Evolutionary conservation across 2,329 filamentous ascomycete genomes (phyloP).

Genomic region (Botrytis porri): DNA sequence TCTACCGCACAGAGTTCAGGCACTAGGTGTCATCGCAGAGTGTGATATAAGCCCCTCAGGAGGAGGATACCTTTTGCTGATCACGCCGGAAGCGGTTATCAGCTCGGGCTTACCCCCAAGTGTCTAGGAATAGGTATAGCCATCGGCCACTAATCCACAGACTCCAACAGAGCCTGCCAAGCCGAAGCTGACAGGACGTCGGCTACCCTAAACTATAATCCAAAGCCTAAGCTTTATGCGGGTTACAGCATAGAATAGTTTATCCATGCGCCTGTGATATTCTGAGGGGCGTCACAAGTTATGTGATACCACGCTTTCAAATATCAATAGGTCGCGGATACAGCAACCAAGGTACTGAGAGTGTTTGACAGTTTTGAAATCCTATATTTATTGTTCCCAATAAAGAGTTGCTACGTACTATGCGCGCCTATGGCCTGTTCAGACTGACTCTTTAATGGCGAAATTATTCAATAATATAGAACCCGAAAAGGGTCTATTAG

Average conservation of each 20-base stretch:
- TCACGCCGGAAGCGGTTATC: slow-evolving; percentile 4
- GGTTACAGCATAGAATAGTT: neutral
- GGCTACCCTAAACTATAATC: neutral
- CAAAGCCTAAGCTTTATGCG: neutral
- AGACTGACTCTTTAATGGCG: neutral
- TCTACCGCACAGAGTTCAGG: slow-evolving; percentile 3
- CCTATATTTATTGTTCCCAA: neutral
- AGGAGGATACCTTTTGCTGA: neutral
- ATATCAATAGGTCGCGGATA: neutral
- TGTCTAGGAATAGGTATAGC: slow-evolving; percentile 1
- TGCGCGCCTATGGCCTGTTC: neutral
- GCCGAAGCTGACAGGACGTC: slow-evolving; percentile 6
- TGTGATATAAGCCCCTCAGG: slow-evolving; percentile 4
- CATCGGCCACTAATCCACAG: slow-evolving; percentile 13
- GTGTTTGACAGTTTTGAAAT: neutral
- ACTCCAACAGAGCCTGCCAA: slow-evolving; percentile 1
- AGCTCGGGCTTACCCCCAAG: neutral
- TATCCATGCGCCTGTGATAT: slow-evolving; percentile 3
- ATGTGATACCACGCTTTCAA: neutral
- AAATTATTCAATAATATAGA: neutral
- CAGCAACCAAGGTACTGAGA: slow-evolving; percentile 1
- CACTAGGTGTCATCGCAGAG: neutral
- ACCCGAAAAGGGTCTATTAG: neutral
- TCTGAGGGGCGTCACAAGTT: neutral
- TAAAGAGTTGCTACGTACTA: neutral